Percentiles rank a stretch among this genome's conserved stretches.
Conservation (phyloP, 2,329 filamentous ascomycete genomes). For the Triangularia setosa region DNA sequence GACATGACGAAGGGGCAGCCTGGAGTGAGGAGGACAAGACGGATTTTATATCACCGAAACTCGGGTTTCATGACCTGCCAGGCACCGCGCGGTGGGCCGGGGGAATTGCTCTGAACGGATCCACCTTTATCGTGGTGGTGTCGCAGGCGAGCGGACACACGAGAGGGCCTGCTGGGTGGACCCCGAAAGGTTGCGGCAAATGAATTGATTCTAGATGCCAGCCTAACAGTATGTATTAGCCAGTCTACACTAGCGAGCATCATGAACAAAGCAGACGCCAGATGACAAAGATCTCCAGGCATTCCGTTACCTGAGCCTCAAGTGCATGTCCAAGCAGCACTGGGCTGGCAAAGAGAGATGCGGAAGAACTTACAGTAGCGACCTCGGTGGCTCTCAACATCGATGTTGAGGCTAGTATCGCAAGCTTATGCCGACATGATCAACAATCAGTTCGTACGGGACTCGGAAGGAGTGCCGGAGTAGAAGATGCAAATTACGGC, state of each 20-base stretch:
- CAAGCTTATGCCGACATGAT: neutral
- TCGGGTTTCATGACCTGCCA: constrained; percentile 6
- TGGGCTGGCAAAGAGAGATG: neutral
- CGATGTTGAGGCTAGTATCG: neutral
- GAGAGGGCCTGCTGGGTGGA: neutral
- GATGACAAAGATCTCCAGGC: neutral
- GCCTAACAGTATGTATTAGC: no score
- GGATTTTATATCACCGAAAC: constrained; percentile 6
- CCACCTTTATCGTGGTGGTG: neutral
- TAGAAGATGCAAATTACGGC: neutral
- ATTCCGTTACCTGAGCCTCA: neutral
- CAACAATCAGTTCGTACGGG: neutral
- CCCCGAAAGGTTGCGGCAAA: neutral
- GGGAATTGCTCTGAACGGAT: neutral
- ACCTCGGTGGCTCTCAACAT: neutral
- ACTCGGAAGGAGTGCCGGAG: neutral
- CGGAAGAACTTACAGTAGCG: neutral
- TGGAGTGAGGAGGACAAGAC: neutral
- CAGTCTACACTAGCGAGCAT: neutral
- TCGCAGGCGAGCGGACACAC: neutral
- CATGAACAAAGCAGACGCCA: neutral
- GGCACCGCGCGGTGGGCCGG: neutral
- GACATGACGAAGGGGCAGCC: constrained; percentile 13
- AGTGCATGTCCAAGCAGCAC: neutral
- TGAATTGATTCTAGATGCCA: neutral